Conservation (phyloP, 1,139 yeast genomes). For the Candida gigantensis region DNA sequence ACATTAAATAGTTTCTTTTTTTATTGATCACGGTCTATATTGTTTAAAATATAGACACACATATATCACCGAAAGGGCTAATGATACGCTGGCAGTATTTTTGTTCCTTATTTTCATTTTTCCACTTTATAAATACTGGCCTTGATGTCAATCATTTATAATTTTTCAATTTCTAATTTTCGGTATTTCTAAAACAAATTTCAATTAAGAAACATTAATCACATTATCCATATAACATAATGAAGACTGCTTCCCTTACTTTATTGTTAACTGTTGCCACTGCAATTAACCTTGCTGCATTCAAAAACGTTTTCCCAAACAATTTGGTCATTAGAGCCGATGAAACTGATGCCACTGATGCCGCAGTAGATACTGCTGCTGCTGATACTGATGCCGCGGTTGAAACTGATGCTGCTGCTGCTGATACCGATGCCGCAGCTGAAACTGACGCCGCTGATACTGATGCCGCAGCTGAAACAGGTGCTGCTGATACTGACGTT, state of each 20-base stretch:
- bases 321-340: slow-evolving; percentile 10
- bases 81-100: too few species aligned
- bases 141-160: too few species aligned
- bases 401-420: slow-evolving; percentile 14
- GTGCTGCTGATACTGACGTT: slow-evolving; percentile 12
- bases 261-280: slow-evolving; percentile 13
- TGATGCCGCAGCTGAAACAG: slow-evolving; percentile 4
- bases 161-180: too few species aligned
- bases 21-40: too few species aligned
- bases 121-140: too few species aligned
- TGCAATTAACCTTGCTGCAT: slow-evolving; percentile 13
- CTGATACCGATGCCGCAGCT: slow-evolving; percentile 14
- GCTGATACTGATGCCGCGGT: slow-evolving; percentile 5
- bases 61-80: too few species aligned
- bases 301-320: not conserved
- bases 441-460: slow-evolving; percentile 6
- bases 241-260: slow-evolving; percentile 14
- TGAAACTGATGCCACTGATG: slow-evolving; percentile 10
- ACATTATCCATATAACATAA: too few species aligned
- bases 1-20: too few species aligned
- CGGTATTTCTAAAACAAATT: too few species aligned
- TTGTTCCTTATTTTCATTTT: too few species aligned
- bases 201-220: too few species aligned
- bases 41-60: too few species aligned
- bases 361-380: slow-evolving; percentile 1